These are phyloP conservation scores for Rhizopogon vinicolor DNA, from an alignment of 768 basidiomycete genomes.

Conservation along the genomic window DNA sequence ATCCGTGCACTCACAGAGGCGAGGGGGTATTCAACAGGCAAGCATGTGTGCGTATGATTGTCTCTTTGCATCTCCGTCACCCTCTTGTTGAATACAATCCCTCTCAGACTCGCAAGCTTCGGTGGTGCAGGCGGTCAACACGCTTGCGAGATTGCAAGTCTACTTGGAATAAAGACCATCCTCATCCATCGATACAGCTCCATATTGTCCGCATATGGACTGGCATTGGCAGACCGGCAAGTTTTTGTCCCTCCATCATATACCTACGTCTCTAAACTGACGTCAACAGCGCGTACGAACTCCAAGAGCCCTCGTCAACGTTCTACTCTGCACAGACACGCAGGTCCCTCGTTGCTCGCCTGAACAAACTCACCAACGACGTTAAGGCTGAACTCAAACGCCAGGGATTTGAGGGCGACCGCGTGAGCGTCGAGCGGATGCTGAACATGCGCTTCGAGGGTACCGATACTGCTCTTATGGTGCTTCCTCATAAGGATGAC, in stretches of 20 bases:
- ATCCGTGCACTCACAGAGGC: constrained; percentile 91
- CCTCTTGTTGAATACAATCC: background rate
- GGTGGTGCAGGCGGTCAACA: constrained; percentile 92
- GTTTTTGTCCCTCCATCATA: constrained; percentile 3
- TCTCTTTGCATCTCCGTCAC: background rate
- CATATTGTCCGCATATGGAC: constrained; percentile 89
- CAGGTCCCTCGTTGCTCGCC: constrained; percentile 49
- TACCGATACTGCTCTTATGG: constrained; percentile 91
- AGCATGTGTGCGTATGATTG: constrained; percentile 48
- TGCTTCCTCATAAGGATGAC: constrained; percentile 48
- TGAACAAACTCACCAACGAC: constrained; percentile 61
- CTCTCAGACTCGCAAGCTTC: constrained; percentile 69
- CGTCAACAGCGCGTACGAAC: constrained; percentile 63
- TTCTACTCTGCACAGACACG: constrained; percentile 64
- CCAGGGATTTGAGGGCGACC: constrained; percentile 77
- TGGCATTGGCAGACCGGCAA: constrained; percentile 81
- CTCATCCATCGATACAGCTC: constrained; percentile 90
- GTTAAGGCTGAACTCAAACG: constrained; percentile 63
- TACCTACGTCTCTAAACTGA: background rate
- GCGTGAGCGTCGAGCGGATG: constrained; percentile 76
- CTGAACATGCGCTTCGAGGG: constrained; percentile 93
- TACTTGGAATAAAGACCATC: constrained; percentile 84
- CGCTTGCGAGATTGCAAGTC: constrained; percentile 85
- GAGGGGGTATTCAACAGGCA: constrained; percentile 75
- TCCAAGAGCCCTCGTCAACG: constrained; percentile 85